Evolutionary conservation across 2,329 filamentous ascomycete genomes (phyloP).

Genomic region (Fusarium vanettenii): DNA sequence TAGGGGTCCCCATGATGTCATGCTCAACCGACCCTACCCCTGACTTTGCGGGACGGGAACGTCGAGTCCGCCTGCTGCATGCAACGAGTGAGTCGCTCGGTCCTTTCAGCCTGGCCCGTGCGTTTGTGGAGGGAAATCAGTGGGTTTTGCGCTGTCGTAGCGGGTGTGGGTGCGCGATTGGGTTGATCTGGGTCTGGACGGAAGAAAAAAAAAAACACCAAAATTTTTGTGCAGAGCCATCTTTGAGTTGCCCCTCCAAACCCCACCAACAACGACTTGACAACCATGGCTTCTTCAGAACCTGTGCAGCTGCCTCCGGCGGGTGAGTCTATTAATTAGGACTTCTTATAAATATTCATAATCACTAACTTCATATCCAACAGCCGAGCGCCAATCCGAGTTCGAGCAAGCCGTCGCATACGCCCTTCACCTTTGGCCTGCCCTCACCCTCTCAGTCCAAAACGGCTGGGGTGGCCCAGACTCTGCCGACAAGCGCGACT

Average conservation of each 20-base stretch:
- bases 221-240: slow-evolving; percentile 43
- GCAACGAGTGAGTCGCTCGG: slow-evolving; percentile 33
- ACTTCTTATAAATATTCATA: background rate
- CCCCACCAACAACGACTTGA: slow-evolving; percentile 38
- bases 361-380: slow-evolving; percentile 17
- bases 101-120: slow-evolving; percentile 33
- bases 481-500: slow-evolving; percentile 89
- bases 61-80: slow-evolving; percentile 15
- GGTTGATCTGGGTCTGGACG: background rate
- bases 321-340: slow-evolving; percentile 33
- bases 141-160: background rate
- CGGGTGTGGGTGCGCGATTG: slow-evolving; percentile 6
- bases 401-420: slow-evolving; percentile 92
- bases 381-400: slow-evolving; percentile 68
- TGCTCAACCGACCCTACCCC: slow-evolving; percentile 29
- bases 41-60: slow-evolving; percentile 29
- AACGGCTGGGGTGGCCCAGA: slow-evolving; percentile 90
- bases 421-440: slow-evolving; percentile 86
- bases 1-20: slow-evolving; percentile 44
- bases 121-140: slow-evolving; percentile 33
- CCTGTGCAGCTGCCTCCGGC: slow-evolving; percentile 46
- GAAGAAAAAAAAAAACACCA: slow-evolving; percentile 39
- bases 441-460: slow-evolving; percentile 86
- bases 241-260: slow-evolving; percentile 46
- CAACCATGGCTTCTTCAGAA: slow-evolving; percentile 49